phyloP scores from a whole-genome alignment of 2,329 filamentous ascomycete genomes.

The Macrophomina phaseolina region DNA sequence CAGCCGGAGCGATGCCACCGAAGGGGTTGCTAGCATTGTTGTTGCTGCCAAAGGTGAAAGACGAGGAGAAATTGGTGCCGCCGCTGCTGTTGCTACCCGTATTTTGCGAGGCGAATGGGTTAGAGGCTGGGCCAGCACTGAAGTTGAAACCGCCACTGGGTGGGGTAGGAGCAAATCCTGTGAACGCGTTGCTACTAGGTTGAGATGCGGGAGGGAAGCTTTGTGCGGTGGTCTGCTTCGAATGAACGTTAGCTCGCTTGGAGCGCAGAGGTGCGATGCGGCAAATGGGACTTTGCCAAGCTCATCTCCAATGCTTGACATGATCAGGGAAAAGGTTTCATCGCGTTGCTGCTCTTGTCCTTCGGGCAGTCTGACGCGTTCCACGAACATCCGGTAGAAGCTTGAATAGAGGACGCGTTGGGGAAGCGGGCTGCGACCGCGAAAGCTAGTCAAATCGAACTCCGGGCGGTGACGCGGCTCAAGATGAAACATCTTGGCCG shows the following conservation, averaged over 20 bases:
- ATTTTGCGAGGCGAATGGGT: slow-evolving; percentile 33
- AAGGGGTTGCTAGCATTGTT: not conserved
- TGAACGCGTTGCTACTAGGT: slow-evolving; percentile 1
- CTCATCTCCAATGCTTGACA: too few species aligned
- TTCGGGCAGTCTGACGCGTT: too few species aligned
- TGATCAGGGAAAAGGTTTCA: too few species aligned
- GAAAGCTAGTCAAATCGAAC: too few species aligned
- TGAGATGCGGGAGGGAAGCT: slow-evolving; percentile 20
- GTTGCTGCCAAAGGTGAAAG: slow-evolving; percentile 32
- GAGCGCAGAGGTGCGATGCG: too few species aligned
- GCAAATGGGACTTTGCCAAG: not conserved
- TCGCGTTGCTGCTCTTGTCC: too few species aligned
- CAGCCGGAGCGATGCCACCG: not conserved
- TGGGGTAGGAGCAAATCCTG: slow-evolving; percentile 10
- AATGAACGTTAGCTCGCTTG: not conserved
- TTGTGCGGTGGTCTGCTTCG: not conserved
- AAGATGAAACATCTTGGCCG: too few species aligned
- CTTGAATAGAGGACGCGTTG: too few species aligned
- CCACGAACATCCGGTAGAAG: too few species aligned
- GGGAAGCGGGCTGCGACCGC: too few species aligned
- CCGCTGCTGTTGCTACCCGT: slow-evolving; percentile 32
- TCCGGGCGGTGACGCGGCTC: too few species aligned
- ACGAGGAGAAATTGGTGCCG: slow-evolving; percentile 32
- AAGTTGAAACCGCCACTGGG: slow-evolving; percentile 36
- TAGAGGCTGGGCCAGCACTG: slow-evolving; percentile 26